Base-by-base conservation (phyloP, 305 asterid genomes). In the Solanum aculeatissimum region DNA sequence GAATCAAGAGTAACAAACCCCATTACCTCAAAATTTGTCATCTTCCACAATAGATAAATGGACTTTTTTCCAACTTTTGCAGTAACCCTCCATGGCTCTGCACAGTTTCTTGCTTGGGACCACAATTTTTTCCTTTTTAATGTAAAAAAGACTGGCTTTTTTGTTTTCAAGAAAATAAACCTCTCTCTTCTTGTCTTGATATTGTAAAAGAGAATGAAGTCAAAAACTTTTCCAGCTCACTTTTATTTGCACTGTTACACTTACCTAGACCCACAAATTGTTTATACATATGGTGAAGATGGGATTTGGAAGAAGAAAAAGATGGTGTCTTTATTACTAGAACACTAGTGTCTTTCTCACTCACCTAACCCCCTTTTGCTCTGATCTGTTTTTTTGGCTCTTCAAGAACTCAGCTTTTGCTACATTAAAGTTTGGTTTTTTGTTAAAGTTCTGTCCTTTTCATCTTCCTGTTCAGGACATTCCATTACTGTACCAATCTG, bases 111-210 rank as follows among this genome's bases (percentile, higher is more conserved):
- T 77, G 63, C 18, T 77, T 77, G 82, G 82, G 82, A 77, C 82
- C 82, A 77, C 82, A 51, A 51, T 27, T 29, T 58, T 14, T 3
- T 15, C 32, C 23, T 1, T 58, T 58, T 58, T 58, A 58, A 58
- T 58, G 66, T 58, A 1, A 21, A 58, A 58, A 58, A 21, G 66
- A 58, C 66, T 58, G 66, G 16, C 32, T 2, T 21, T 43, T 72
- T 21, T 45, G 32, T 43, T 72, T 43, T 47, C 40, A 47, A 74
- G 53, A 70, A 38, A 21, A 42, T 3, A n/a, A 71, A 15, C 35
- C 82, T 51, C 83, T 78, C 5, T 54, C n/a, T 78, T 51, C 43
- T 78, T 78, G 83, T 78, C 83, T 78, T 78, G 82, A 32, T 78
- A 32, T 78, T 78, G 83, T 78, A 53, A 53, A 78, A 53, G 43